Conservation (phyloP, 441 rosid genomes). For the Pelargonium australe region DNA sequence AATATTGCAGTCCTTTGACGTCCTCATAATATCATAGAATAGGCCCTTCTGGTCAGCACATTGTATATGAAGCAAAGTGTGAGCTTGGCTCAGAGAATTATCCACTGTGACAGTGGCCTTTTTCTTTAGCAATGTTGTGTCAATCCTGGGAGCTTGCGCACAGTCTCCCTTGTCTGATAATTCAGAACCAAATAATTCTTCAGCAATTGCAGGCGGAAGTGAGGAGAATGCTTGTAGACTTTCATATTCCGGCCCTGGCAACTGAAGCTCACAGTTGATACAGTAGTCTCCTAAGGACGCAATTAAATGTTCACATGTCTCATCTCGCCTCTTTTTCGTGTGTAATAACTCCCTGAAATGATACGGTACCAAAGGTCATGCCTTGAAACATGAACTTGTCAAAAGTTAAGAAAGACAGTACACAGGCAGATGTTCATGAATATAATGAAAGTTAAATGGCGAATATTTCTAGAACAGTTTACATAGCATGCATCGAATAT, state of each 20-base stretch:
- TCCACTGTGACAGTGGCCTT: constrained; percentile 38
- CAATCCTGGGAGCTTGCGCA: constrained; percentile 15
- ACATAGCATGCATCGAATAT: no score
- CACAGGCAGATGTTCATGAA: background rate
- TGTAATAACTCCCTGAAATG: constrained; percentile 46
- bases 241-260: constrained; percentile 45
- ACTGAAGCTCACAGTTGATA: constrained; percentile 47
- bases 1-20: constrained; percentile 50
- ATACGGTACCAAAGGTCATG: constrained; percentile 10
- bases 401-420: background rate
- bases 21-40: constrained; percentile 54
- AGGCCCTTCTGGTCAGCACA: constrained; percentile 62
- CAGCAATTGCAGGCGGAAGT: constrained; percentile 36
- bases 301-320: constrained; percentile 36
- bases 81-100: constrained; percentile 48
- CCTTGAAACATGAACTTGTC: background rate
- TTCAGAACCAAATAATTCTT: constrained; percentile 36
- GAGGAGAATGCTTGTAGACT: constrained; percentile 37
- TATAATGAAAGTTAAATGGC: background rate
- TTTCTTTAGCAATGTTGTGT: constrained; percentile 16
- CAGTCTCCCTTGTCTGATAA: constrained; percentile 19
- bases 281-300: constrained; percentile 37
- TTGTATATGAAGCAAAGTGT: constrained; percentile 46
- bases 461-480: no score
- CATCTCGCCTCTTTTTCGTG: constrained; percentile 39